These are phyloP conservation scores for Cyclotella choctawhatcheeana DNA, from an alignment of 108 stramenopile species.

Conservation along the genomic window DNA sequence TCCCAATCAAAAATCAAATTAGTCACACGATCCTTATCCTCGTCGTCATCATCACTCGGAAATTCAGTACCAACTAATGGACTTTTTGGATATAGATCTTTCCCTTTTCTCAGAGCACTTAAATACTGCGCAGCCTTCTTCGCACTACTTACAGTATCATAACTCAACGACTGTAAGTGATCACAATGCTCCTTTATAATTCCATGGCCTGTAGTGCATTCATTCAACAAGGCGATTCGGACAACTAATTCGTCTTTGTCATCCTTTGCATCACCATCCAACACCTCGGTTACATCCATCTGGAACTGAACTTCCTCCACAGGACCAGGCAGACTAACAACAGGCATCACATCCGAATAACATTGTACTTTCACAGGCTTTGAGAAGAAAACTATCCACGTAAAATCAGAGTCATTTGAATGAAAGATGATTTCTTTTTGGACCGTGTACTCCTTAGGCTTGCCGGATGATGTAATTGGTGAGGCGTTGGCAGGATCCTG, in stretches of 20 bases:
- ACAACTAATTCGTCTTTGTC: constrained; percentile 58
- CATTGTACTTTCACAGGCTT: constrained; percentile 76
- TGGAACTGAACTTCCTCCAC: constrained; percentile 33
- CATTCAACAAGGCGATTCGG: constrained; percentile 78
- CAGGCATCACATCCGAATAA: constrained; percentile 40
- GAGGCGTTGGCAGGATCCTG: constrained; percentile 39
- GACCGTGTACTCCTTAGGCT: constrained; percentile 45
- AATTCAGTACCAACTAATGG: constrained; percentile 53
- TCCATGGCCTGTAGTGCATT: constrained; percentile 77
- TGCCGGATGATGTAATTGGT: constrained; percentile 34
- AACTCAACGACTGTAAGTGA: constrained; percentile 27
- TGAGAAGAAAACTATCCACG: constrained; percentile 93
- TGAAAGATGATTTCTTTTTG: constrained; percentile 72
- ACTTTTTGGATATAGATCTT: constrained; percentile 47
- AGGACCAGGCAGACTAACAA: constrained; percentile 27
- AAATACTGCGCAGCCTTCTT: constrained; percentile 36
- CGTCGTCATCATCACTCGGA: constrained; percentile 23
- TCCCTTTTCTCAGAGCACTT: constrained; percentile 36
- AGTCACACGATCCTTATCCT: constrained; percentile 31
- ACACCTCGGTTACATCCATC: constrained; percentile 45
- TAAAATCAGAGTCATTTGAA: constrained; percentile 77
- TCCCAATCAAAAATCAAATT: constrained; percentile 72
- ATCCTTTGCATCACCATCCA: constrained; percentile 17
- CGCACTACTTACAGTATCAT: constrained; percentile 44
- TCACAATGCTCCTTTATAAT: constrained; percentile 51